Conservation (phyloP, 2,329 filamentous ascomycete species). For the Trichoderma sp. region DNA sequence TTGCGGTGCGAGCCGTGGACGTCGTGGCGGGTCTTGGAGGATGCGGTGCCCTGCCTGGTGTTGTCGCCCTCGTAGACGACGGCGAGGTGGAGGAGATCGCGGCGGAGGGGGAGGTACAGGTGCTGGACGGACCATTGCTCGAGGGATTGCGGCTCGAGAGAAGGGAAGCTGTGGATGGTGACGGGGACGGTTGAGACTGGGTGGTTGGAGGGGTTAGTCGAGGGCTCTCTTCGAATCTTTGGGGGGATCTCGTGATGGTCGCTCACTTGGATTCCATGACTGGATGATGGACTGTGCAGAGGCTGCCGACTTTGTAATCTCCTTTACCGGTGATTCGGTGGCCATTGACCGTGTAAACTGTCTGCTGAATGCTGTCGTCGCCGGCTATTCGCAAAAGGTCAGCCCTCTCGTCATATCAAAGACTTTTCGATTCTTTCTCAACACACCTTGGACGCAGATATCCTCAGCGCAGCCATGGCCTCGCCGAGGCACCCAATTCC, state of each 20-base stretch:
- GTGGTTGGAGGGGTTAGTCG: not conserved
- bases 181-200: conserved; percentile 66
- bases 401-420: not conserved
- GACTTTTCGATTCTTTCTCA: not conserved
- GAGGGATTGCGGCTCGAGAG: conserved; percentile 77
- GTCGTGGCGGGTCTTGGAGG: conserved; percentile 75
- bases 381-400: not conserved
- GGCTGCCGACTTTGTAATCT: conserved; percentile 36
- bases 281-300: conserved; percentile 38
- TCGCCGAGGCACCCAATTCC: conserved; percentile 51
- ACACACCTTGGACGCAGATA: conserved; percentile 42
- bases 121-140: conserved; percentile 78
- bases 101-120: conserved; percentile 80
- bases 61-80: conserved; percentile 90
- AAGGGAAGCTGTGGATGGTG: conserved; percentile 87
- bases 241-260: not conserved
- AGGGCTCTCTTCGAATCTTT: not conserved
- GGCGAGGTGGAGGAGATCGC: conserved; percentile 89
- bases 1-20: conserved; percentile 83
- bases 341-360: conserved; percentile 56
- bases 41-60: conserved; percentile 83
- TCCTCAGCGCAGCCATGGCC: conserved; percentile 50
- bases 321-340: conserved; percentile 46
- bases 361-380: conserved; percentile 41
- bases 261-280: conserved; percentile 47